Evolutionary conservation across 805 yeast genomes (phyloP).

Genomic region (Metschnikowia anglica): DNA sequence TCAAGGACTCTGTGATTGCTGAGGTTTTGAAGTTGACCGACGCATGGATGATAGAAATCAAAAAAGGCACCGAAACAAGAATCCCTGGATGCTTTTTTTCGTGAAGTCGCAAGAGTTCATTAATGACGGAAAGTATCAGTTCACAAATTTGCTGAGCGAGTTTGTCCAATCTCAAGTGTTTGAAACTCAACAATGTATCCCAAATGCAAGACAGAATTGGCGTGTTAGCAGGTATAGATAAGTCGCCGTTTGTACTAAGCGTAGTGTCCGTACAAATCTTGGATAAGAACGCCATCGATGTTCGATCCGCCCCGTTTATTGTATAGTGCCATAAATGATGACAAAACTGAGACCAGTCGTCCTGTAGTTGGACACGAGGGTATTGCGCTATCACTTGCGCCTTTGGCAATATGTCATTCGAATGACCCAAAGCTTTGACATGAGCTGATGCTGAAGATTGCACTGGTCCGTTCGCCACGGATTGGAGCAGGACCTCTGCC

Average conservation of each 20-base stretch:
- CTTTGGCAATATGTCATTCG: background rate
- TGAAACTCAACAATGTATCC: conserved; percentile 43
- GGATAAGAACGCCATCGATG: conserved; percentile 32
- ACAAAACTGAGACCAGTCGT: conserved; percentile 34
- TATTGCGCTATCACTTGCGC: background rate
- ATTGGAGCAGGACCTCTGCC: background rate
- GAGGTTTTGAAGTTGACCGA: conserved; percentile 58
- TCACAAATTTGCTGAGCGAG: conserved; percentile 42
- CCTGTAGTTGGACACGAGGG: conserved; percentile 21
- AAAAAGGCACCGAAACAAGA: conserved; percentile 54
- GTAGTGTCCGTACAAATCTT: conserved; percentile 30
- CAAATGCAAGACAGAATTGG: conserved; percentile 45
- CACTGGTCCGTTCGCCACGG: background rate
- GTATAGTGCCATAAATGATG: conserved; percentile 38
- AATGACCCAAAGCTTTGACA: background rate
- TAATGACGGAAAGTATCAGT: conserved; percentile 26
- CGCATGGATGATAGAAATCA: conserved; percentile 56
- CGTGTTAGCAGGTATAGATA: conserved; percentile 17
- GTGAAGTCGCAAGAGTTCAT: conserved; percentile 26
- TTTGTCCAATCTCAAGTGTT: conserved; percentile 50
- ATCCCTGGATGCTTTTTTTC: conserved; percentile 15
- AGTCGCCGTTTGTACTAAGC: conserved; percentile 15
- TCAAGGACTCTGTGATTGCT: conserved; percentile 47
- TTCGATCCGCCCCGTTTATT: conserved; percentile 36
- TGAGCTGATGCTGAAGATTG: background rate